Evolutionary conservation across 805 yeast species (phyloP).

Genomic region (Cyberlindnera saturnus): DNA sequence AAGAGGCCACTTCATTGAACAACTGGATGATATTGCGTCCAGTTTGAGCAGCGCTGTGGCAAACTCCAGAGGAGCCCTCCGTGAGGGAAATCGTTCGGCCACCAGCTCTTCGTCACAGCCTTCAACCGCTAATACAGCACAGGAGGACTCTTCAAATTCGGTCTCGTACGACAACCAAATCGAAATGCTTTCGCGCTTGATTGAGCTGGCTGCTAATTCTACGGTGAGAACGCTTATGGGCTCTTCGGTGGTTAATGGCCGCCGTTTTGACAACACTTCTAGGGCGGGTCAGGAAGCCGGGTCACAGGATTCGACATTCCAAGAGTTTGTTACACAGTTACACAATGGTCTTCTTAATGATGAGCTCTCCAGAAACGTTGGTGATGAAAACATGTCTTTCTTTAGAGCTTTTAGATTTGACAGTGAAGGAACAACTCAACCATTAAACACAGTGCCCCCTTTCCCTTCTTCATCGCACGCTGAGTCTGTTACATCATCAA

Average conservation of each 20-base stretch:
- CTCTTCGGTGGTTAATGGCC: conserved; percentile 20
- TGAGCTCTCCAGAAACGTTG: conserved; percentile 28
- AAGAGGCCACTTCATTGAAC: conserved; percentile 12
- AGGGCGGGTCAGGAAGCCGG: conserved; percentile 3
- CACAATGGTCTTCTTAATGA: conserved; percentile 33
- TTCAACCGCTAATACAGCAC: too few relatives aligned
- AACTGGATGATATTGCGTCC: conserved; percentile 19
- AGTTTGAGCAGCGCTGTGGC: conserved; percentile 11
- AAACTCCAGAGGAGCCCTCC: background rate
- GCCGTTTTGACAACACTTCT: conserved; percentile 25
- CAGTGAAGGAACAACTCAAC: conserved; percentile 11
- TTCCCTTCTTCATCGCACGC: background rate
- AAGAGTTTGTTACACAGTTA: conserved; percentile 37
- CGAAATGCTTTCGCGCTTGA: conserved; percentile 34
- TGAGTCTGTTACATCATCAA: background rate
- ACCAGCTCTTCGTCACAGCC: background rate
- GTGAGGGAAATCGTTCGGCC: background rate
- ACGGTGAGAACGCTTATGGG: conserved; percentile 36
- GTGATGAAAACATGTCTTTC: conserved; percentile 24
- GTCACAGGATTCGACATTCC: conserved; percentile 32
- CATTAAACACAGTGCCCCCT: background rate
- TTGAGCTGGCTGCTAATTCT: conserved; percentile 40
- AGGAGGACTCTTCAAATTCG: background rate
- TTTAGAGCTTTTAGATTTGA: conserved; percentile 40
- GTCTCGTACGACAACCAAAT: conserved; percentile 28